These are phyloP conservation scores for Penicillium longicatenatum DNA, from an alignment of 495 filamentous ascomycete genomes.

Conservation along the genomic window DNA sequence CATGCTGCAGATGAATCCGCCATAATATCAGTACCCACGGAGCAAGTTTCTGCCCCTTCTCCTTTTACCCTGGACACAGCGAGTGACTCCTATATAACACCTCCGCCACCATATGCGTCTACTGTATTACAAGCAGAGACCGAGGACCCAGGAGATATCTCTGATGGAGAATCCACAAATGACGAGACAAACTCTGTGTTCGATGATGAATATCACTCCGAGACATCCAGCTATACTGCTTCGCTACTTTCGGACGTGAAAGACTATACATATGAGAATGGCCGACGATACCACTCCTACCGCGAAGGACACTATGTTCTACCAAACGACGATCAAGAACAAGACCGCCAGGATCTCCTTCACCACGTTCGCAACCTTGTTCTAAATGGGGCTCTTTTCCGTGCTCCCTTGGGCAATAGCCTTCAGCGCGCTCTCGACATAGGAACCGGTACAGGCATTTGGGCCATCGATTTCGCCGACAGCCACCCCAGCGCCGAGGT, in stretches of 20 bases:
- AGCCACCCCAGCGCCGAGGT: constrained; percentile 56
- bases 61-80: not conserved
- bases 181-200: constrained; percentile 22
- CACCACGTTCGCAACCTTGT: constrained; percentile 54
- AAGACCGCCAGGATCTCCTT: constrained; percentile 48
- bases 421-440: constrained; percentile 66
- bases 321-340: constrained; percentile 43
- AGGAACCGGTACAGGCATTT: constrained; percentile 68
- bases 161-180: constrained; percentile 16
- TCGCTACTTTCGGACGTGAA: constrained; percentile 29
- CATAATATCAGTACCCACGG: not conserved
- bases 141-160: constrained; percentile 6
- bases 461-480: constrained; percentile 64
- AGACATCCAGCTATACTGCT: constrained; percentile 28
- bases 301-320: constrained; percentile 65
- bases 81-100: too few relatives aligned
- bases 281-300: constrained; percentile 68
- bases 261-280: constrained; percentile 53
- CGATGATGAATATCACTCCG: constrained; percentile 25
- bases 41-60: not conserved
- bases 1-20: not conserved
- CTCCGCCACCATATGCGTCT: not conserved
- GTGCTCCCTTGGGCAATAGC: constrained; percentile 58
- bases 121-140: not conserved
- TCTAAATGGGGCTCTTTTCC: constrained; percentile 57